Conservation (phyloP, 495 filamentous ascomycete genomes). For the Aspergillus affinis region DNA sequence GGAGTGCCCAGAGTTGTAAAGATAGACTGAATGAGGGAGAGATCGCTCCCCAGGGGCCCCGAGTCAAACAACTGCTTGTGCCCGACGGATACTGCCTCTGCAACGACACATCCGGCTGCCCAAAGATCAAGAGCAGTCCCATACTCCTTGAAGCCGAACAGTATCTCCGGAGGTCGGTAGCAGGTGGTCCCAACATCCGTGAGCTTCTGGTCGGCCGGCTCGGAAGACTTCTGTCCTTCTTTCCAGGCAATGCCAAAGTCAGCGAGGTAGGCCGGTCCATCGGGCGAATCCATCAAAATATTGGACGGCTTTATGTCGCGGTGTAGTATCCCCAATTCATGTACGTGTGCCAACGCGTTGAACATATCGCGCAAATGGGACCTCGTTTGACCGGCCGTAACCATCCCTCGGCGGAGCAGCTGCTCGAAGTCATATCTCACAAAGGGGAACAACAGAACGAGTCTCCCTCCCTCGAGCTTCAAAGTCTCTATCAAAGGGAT, state of each 20-base stretch:
- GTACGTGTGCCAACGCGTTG: constrained; percentile 67
- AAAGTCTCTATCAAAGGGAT: constrained; percentile 73
- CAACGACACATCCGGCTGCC: constrained; percentile 82
- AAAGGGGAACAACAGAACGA: constrained; percentile 84
- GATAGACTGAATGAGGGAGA: constrained; percentile 85
- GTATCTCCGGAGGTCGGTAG: constrained; percentile 85
- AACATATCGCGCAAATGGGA: constrained; percentile 66
- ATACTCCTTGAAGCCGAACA: constrained; percentile 83
- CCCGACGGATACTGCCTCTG: constrained; percentile 53
- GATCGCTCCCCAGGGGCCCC: constrained; percentile 85
- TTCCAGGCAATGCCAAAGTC: constrained; percentile 95
- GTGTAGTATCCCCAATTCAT: constrained; percentile 76
- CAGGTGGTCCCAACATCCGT: constrained; percentile 90
- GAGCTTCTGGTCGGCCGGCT: constrained; percentile 70
- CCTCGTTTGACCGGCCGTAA: constrained; percentile 45
- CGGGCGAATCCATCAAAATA: constrained; percentile 65
- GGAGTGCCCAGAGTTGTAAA: constrained; percentile 90
- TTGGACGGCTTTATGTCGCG: constrained; percentile 94
- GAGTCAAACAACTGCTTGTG: constrained; percentile 73
- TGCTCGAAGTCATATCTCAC: constrained; percentile 67
- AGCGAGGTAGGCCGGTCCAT: constrained; percentile 72
- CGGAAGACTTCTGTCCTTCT: constrained; percentile 56
- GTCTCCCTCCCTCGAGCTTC: constrained; percentile 62
- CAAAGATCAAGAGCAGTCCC: constrained; percentile 76
- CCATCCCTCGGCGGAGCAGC: constrained; percentile 51